Conservation (phyloP, 2,329 filamentous ascomycete species). For the Sphaerulina musiva region DNA sequence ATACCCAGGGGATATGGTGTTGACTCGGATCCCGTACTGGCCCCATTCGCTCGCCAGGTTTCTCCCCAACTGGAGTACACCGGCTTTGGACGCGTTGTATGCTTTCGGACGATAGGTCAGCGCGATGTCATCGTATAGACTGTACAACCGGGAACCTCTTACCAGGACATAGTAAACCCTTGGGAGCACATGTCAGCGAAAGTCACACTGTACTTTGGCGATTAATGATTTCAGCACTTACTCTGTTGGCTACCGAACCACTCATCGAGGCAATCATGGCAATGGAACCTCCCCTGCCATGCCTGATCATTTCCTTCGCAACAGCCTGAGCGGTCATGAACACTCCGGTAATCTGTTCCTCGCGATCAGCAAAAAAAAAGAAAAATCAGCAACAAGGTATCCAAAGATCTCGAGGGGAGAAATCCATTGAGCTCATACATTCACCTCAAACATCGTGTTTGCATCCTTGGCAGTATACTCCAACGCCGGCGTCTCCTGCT, state of each 20-base stretch:
- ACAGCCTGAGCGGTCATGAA: conserved; percentile 60
- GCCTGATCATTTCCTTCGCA: conserved; percentile 57
- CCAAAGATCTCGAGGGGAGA: not conserved
- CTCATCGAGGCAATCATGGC: conserved; percentile 59
- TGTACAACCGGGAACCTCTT: not conserved
- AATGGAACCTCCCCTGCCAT: conserved; percentile 55
- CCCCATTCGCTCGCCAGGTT: conserved; percentile 72
- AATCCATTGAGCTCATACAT: conserved; percentile 2
- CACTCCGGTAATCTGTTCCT: conserved; percentile 48
- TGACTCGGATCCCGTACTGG: conserved; percentile 63
- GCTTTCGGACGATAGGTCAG: conserved; percentile 39
- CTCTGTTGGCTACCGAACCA: conserved; percentile 55
- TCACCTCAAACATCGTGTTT: conserved; percentile 55
- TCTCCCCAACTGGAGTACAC: conserved; percentile 62
- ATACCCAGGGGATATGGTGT: conserved; percentile 74
- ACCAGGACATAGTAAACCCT: conserved; percentile 53
- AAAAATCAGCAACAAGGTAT: not conserved
- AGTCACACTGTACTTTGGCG: not conserved
- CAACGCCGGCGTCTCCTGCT: conserved; percentile 75
- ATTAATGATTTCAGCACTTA: conserved; percentile 36
- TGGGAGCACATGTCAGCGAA: conserved; percentile 24
- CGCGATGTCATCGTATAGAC: not conserved
- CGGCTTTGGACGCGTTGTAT: conserved; percentile 72
- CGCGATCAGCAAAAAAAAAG: not conserved
- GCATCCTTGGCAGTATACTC: conserved; percentile 63